Percentiles rank a stretch among this genome's conserved stretches.
Conservation (phyloP, 208 protist species). For the Trichomonas gallinae region DNA sequence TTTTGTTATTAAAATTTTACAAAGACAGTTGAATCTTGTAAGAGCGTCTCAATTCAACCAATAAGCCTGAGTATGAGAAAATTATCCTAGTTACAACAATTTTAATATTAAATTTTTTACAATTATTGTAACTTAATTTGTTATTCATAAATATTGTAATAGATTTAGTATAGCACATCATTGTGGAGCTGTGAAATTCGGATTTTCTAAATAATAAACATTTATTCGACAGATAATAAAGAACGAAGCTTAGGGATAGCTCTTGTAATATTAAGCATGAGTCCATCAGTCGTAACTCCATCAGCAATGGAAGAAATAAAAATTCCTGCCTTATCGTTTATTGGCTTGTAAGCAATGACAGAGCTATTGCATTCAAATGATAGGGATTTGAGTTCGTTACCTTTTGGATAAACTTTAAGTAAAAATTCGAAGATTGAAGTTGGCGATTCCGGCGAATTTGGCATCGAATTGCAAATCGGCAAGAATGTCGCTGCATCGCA, state of each 20-base stretch:
- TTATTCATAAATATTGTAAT: too few species aligned
- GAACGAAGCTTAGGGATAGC: background rate
- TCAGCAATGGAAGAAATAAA: background rate
- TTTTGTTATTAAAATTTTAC: too few species aligned
- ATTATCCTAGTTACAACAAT: too few species aligned
- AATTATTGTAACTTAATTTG: too few species aligned
- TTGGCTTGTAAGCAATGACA: background rate
- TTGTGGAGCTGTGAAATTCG: too few species aligned
- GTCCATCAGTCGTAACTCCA: background rate
- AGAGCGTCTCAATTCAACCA: too few species aligned
- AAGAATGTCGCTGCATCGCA: background rate
- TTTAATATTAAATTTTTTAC: too few species aligned
- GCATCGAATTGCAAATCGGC: background rate
- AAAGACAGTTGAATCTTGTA: too few species aligned
- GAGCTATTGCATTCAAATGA: background rate
- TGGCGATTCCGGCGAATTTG: background rate
- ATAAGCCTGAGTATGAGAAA: too few species aligned
- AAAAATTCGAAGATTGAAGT: background rate
- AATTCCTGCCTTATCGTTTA: background rate
- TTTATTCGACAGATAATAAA: background rate
- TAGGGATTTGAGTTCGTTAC: background rate
- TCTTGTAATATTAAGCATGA: background rate
- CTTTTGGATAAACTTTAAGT: background rate
- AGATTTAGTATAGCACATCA: too few species aligned
- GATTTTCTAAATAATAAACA: background rate